These are phyloP conservation scores for Gossypium trilobum DNA, from an alignment of 441 rosid species.

Conservation along the genomic window DNA sequence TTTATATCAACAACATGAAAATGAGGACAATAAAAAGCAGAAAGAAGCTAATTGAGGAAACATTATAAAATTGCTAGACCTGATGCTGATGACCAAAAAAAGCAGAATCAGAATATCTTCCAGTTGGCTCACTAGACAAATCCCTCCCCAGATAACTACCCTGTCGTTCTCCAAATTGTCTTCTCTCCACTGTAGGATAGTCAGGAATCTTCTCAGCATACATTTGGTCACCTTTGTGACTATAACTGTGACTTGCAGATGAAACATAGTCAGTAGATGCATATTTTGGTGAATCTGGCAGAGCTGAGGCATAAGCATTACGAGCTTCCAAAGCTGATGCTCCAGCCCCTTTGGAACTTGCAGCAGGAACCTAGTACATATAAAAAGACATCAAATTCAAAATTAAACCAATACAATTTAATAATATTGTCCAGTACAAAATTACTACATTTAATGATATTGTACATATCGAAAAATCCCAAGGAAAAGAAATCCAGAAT, in stretches of 20 bases:
- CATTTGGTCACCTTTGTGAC: conserved; percentile 63
- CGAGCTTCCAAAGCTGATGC: conserved; percentile 60
- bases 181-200: conserved; percentile 60
- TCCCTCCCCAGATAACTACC: conserved; percentile 66
- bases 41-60: background rate
- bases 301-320: conserved; percentile 49
- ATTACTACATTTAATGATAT: background rate
- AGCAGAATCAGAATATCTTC: conserved; percentile 63
- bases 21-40: background rate
- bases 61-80: conserved; percentile 33
- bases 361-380: background rate
- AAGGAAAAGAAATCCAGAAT: background rate
- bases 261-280: conserved; percentile 57
- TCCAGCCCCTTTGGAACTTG: conserved; percentile 21
- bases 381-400: background rate
- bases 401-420: background rate
- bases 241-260: conserved; percentile 60
- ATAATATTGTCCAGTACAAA: background rate
- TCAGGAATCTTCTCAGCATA: conserved; percentile 69
- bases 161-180: conserved; percentile 67
- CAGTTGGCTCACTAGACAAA: conserved; percentile 54
- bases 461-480: background rate
- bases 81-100: conserved; percentile 64
- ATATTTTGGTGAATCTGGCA: conserved; percentile 79
- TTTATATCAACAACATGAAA: background rate